phyloP scores from a whole-genome alignment of 2,329 filamentous ascomycete genomes.

The Thielaviopsis punctulata region DNA sequence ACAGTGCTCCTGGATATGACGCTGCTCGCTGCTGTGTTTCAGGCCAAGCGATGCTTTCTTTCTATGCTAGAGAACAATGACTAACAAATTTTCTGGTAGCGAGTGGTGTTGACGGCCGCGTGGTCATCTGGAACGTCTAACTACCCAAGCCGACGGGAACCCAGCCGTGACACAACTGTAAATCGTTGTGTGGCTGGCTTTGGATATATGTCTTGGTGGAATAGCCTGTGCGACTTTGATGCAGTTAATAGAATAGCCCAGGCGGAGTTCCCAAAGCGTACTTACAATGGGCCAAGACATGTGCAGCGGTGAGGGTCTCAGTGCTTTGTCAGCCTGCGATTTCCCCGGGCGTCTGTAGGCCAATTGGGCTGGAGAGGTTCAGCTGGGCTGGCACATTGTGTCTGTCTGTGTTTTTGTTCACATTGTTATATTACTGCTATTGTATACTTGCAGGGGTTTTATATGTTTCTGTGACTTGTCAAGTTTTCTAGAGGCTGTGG shows the following conservation, averaged over 20 bases:
- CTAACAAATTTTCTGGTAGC: slow-evolving; percentile 27
- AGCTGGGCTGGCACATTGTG: not conserved
- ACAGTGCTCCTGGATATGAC: too few relatives aligned
- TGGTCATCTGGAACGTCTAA: slow-evolving; percentile 64
- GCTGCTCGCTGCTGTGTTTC: too few relatives aligned
- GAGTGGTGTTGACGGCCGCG: slow-evolving; percentile 65
- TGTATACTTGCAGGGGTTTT: not conserved
- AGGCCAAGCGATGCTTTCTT: slow-evolving; percentile 8
- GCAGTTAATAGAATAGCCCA: not conserved
- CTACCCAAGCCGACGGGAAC: slow-evolving; percentile 19
- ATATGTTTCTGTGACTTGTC: not conserved
- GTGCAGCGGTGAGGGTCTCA: too few relatives aligned
- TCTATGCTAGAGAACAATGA: slow-evolving; percentile 14
- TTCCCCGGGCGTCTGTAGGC: not conserved
- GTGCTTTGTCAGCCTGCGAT: not conserved
- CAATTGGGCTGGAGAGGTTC: not conserved
- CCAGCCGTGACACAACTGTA: not conserved
- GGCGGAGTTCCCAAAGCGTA: not conserved
- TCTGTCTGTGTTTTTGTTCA: not conserved
- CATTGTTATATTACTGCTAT: too few relatives aligned
- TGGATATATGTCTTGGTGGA: too few relatives aligned
- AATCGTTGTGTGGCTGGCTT: not conserved
- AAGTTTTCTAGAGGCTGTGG: not conserved
- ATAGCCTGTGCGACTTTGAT: not conserved
- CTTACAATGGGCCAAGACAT: not conserved